Evolutionary conservation across 2,329 filamentous ascomycete species (phyloP).

Genomic region (Sarocladiaceae sp.): DNA sequence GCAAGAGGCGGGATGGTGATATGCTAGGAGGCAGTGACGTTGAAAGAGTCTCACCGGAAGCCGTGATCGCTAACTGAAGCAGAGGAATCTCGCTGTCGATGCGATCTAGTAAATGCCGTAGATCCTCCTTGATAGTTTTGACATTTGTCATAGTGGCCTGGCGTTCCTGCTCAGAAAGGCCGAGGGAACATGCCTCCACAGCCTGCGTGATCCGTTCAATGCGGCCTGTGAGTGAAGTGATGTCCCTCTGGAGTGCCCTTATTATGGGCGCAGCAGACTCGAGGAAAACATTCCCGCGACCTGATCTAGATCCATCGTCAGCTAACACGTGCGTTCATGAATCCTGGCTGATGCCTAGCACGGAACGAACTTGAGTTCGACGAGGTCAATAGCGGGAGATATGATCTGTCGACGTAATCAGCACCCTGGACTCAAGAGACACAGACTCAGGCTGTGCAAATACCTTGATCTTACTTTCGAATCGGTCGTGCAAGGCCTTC

Average conservation of each 20-base stretch:
- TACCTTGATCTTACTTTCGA: conserved; percentile 83
- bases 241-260: conserved; percentile 77
- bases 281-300: conserved; percentile 54
- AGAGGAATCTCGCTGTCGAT: conserved; percentile 91
- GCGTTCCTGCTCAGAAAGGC: conserved; percentile 19
- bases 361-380: conserved; percentile 69
- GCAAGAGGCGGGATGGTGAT: conserved; percentile 83
- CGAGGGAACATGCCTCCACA: conserved; percentile 7
- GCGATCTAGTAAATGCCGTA: conserved; percentile 67
- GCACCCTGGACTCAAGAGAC: not conserved
- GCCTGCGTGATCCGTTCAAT: conserved; percentile 45
- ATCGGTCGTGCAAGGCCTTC: conserved; percentile 62
- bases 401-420: conserved; percentile 56
- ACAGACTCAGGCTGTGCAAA: too few species aligned
- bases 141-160: conserved; percentile 53
- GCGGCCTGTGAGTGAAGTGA: conserved; percentile 72
- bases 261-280: conserved; percentile 83
- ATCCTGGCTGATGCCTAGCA: conserved; percentile 33
- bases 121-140: conserved; percentile 64
- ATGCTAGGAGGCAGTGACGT: conserved; percentile 76
- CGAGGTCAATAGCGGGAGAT: conserved; percentile 85
- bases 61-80: conserved; percentile 90
- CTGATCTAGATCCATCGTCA: conserved; percentile 34
- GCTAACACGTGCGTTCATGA: conserved; percentile 11
- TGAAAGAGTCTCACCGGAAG: conserved; percentile 83